Evolutionary conservation across 495 filamentous ascomycete genomes (phyloP).

Genomic region (Evernia prunastri): DNA sequence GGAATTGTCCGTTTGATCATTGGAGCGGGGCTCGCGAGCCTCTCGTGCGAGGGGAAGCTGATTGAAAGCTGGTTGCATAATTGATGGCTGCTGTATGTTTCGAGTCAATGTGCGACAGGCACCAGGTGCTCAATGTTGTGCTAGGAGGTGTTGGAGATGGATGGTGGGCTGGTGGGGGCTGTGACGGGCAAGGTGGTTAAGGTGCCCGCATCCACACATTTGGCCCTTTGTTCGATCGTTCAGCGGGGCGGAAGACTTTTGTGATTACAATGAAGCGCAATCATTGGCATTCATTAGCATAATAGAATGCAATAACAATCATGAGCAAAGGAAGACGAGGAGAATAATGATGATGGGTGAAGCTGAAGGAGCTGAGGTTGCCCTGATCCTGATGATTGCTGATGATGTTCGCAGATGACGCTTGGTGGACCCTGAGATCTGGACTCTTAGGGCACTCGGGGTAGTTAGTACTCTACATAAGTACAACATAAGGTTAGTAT

Average conservation of each 20-base stretch:
- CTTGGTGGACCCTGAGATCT: not conserved
- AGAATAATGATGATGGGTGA: not conserved
- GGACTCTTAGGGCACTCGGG: too few species aligned
- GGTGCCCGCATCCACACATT: not conserved
- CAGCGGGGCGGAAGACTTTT: not conserved
- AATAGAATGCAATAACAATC: not conserved
- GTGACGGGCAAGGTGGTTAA: not conserved
- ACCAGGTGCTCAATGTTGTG: not conserved
- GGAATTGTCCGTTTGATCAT: slow-evolving; percentile 12
- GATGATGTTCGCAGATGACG: slow-evolving; percentile 16
- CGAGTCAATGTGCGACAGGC: not conserved
- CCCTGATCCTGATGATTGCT: slow-evolving; percentile 8
- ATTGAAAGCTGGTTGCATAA: slow-evolving; percentile 20
- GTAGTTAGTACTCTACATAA: too few species aligned
- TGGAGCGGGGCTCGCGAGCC: slow-evolving; percentile 5
- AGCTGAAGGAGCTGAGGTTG: not conserved
- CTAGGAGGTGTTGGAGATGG: not conserved
- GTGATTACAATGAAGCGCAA: not conserved
- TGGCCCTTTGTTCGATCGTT: slow-evolving; percentile 11
- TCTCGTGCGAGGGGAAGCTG: slow-evolving; percentile 6
- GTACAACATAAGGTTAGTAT: too few species aligned
- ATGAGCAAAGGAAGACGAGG: not conserved
- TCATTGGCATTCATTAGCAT: not conserved
- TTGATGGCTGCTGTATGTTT: not conserved
- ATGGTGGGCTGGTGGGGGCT: slow-evolving; percentile 11